These are phyloP conservation scores for Pseudonitzschia multistriata DNA, from an alignment of 108 stramenopile genomes.

Conservation along the genomic window DNA sequence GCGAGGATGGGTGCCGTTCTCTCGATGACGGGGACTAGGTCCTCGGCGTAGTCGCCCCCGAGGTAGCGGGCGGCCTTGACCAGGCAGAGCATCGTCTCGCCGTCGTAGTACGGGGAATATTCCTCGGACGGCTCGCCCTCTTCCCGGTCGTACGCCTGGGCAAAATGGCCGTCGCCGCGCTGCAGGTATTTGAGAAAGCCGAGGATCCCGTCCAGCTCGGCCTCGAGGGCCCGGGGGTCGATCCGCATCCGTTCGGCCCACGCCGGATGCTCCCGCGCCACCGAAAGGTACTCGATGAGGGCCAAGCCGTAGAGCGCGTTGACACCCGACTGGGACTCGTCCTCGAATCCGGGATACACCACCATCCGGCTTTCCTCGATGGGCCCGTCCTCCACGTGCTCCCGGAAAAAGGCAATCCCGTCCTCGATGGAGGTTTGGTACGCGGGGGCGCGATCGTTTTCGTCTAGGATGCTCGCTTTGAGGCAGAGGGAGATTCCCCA, in stretches of 20 bases:
- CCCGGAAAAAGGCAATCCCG: conserved; percentile 12
- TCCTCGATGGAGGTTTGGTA: conserved; percentile 12
- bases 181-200: conserved; percentile 15
- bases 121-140: not conserved
- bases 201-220: not conserved
- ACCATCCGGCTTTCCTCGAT: not conserved
- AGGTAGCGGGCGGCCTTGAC: conserved; percentile 32
- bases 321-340: conserved; percentile 18
- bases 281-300: conserved; percentile 12
- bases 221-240: not conserved
- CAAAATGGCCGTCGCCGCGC: conserved; percentile 14
- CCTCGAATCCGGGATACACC: conserved; percentile 2
- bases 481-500: conserved; percentile 22
- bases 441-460: too few relatives aligned
- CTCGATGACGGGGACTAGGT: conserved; percentile 21
- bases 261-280: not conserved
- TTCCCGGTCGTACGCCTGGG: conserved; percentile 1
- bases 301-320: conserved; percentile 25
- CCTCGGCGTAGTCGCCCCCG: not conserved
- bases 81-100: conserved; percentile 29
- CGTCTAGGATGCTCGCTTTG: conserved; percentile 1
- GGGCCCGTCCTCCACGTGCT: conserved; percentile 9
- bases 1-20: conserved; percentile 17
- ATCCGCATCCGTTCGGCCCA: not conserved
- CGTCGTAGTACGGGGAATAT: conserved; percentile 23